Evolutionary conservation across 2,329 filamentous ascomycete species (phyloP).

Genomic region (Daldinia sp.): DNA sequence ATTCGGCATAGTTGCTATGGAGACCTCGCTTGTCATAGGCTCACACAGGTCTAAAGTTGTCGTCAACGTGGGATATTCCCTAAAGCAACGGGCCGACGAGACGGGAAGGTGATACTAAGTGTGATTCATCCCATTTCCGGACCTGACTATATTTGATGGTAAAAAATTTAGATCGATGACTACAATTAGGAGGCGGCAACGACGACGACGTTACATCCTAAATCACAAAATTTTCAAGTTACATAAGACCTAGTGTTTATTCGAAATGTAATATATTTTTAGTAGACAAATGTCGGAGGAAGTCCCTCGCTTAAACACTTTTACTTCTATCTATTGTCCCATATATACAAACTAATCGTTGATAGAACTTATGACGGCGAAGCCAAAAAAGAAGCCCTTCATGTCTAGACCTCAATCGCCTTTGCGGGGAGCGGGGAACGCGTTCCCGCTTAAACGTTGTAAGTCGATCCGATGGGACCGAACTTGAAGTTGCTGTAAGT

Average conservation of each 20-base stretch:
- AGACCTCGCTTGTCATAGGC: constrained; percentile 11
- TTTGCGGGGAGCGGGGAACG: constrained; percentile 12
- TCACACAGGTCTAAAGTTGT: not conserved
- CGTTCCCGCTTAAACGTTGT: constrained; percentile 18
- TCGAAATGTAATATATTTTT: not conserved
- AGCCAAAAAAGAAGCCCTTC: constrained; percentile 13
- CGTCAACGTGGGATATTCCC: constrained; percentile 7
- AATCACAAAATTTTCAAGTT: not conserved
- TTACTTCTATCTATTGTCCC: constrained; percentile 12
- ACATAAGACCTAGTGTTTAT: not conserved
- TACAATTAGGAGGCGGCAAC: not conserved
- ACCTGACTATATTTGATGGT: not conserved
- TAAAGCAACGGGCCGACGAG: not conserved
- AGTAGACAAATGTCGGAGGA: not conserved
- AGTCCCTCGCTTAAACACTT: not conserved
- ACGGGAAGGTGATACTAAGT: constrained; percentile 6
- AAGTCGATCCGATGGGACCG: constrained; percentile 60
- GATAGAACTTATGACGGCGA: constrained; percentile 8
- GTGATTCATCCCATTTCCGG: not conserved
- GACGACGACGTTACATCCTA: not conserved
- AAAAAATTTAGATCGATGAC: not conserved
- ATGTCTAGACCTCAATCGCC: constrained; percentile 16
- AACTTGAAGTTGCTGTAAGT: constrained; percentile 62
- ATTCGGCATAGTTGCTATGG: constrained; percentile 11
- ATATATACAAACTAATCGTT: constrained; percentile 14